A percentile compares a stretch with the other conserved stretches of the same genome.
Evolutionary conservation across 257 asterid genomes (phyloP).

Genomic region (Pogostemon cablin): DNA sequence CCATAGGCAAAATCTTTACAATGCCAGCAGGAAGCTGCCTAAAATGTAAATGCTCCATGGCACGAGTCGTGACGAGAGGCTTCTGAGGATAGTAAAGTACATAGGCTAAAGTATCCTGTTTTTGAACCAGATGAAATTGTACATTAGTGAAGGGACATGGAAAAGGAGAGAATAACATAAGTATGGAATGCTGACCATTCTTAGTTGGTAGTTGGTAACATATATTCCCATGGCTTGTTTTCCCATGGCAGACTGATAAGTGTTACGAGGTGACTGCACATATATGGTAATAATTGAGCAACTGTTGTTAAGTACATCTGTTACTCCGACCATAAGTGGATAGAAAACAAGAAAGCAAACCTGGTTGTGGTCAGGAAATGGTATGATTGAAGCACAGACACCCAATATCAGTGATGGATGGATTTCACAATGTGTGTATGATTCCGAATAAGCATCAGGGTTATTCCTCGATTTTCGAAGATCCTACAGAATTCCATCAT

Average conservation of each 20-base stretch:
- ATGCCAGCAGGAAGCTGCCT: slow-evolving; percentile 96
- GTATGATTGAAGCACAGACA: slow-evolving; percentile 90
- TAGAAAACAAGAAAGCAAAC: slow-evolving; percentile 35
- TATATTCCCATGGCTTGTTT: slow-evolving; percentile 94
- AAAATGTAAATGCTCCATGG: slow-evolving; percentile 95
- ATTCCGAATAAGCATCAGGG: slow-evolving; percentile 75
- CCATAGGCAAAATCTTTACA: slow-evolving; percentile 27
- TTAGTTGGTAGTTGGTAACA: slow-evolving; percentile 78
- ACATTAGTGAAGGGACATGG: background rate
- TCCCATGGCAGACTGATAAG: slow-evolving; percentile 98
- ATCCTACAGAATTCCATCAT: slow-evolving; percentile 45
- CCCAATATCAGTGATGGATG: slow-evolving; percentile 89
- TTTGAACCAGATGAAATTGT: slow-evolving; percentile 4
- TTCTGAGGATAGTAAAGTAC: slow-evolving; percentile 88
- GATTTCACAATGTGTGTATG: slow-evolving; percentile 84
- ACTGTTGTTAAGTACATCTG: background rate
- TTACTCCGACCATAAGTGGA: background rate
- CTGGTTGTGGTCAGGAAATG: slow-evolving; percentile 95
- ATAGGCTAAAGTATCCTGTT: slow-evolving; percentile 79
- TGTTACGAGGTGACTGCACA: slow-evolving; percentile 87
- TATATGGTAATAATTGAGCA: background rate
- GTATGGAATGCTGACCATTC: slow-evolving; percentile 52
- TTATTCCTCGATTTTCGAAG: slow-evolving; percentile 57
- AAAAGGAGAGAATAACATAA: background rate
- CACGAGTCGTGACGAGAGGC: slow-evolving; percentile 88